Evolutionary conservation across 176 grass and related monocot genomes (phyloP).

Genomic region (Rhynchospora pubera): DNA sequence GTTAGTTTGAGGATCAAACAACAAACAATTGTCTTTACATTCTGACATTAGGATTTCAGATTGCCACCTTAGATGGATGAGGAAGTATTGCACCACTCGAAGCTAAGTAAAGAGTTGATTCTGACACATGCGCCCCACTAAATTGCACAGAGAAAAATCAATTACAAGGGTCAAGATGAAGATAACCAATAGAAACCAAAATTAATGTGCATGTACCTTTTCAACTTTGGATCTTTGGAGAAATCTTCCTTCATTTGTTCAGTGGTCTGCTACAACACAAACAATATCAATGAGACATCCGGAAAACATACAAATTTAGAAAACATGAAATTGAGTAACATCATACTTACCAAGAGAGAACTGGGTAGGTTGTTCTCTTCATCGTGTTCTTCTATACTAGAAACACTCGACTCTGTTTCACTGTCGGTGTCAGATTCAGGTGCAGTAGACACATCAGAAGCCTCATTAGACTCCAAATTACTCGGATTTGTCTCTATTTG

Average conservation of each 20-base stretch:
- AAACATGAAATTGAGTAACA: background rate
- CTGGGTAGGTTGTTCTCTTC: conserved; percentile 25
- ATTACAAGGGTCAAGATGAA: background rate
- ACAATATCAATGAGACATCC: background rate
- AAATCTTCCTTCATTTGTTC: conserved; percentile 18
- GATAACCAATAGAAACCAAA: background rate
- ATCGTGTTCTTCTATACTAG: conserved; percentile 51
- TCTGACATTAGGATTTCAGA: background rate
- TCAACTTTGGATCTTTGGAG: conserved; percentile 2
- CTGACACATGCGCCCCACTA: background rate
- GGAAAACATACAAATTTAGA: background rate
- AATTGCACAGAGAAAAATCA: background rate
- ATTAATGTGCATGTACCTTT: background rate
- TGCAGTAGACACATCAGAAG: conserved; percentile 49
- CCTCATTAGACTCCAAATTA: conserved; percentile 43
- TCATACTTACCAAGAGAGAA: conserved; percentile 37
- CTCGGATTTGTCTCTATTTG: conserved; percentile 2
- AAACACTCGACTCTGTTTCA: conserved; percentile 55
- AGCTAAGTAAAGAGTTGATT: conserved; percentile 42
- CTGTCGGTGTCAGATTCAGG: conserved; percentile 46
- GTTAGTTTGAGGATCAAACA: background rate
- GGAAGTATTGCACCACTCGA: conserved; percentile 89
- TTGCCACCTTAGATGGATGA: conserved; percentile 87
- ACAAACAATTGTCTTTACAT: background rate
- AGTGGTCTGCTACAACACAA: background rate